Evolutionary conservation across 768 basidiomycete species (phyloP).

Genomic region (Pulveroboletus sp.): DNA sequence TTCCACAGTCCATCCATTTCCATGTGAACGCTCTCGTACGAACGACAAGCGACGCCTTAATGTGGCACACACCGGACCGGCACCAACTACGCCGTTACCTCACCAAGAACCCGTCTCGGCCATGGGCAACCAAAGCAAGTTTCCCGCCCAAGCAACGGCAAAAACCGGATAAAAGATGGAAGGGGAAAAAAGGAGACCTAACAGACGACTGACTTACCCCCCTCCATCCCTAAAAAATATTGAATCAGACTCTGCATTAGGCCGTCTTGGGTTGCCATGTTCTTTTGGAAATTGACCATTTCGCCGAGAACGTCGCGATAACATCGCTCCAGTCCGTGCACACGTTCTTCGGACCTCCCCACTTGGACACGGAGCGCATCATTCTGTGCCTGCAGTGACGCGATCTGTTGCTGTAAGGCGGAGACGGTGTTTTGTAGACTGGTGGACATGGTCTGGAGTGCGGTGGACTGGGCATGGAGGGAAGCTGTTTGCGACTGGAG

Average conservation of each 20-base stretch:
- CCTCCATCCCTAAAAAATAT: constrained; percentile 75
- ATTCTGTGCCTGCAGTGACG: constrained; percentile 26
- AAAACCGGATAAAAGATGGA: not conserved
- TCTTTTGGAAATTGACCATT: constrained; percentile 69
- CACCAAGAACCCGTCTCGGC: not conserved
- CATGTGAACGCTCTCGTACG: not conserved
- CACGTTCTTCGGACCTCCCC: constrained; percentile 44
- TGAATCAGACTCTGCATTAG: constrained; percentile 79
- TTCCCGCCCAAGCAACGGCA: too few species aligned
- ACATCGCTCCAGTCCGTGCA: constrained; percentile 57
- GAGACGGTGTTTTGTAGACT: constrained; percentile 26
- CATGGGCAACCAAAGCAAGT: too few species aligned
- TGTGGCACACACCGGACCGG: not conserved
- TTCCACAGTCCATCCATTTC: not conserved
- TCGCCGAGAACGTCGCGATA: constrained; percentile 70
- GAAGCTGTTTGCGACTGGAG: constrained; percentile 30
- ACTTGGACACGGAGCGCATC: constrained; percentile 31
- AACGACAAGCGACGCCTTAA: not conserved
- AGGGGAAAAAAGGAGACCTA: not conserved
- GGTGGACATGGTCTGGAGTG: constrained; percentile 31
- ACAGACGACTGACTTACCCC: constrained; percentile 40
- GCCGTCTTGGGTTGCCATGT: constrained; percentile 81
- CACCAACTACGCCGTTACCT: not conserved
- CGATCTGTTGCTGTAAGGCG: constrained; percentile 28
- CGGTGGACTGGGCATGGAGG: constrained; percentile 34